Evolutionary conservation across 2,329 filamentous ascomycete species (phyloP), one percentile per base, ranked within the genome.

Genomic region (Cucurbitaria berberidis): DNA sequence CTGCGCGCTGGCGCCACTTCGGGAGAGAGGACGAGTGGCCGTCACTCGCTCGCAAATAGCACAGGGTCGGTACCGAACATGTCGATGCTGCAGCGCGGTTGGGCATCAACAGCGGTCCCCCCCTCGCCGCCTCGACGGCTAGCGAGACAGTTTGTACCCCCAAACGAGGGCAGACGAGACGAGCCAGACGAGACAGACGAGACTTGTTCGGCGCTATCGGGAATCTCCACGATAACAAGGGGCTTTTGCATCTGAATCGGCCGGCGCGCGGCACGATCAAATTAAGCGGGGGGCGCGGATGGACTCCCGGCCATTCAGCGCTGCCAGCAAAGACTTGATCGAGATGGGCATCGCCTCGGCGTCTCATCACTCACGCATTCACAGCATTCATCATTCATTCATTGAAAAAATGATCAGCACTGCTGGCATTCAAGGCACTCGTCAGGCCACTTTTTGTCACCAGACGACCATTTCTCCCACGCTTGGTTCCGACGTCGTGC

Each of bases 191-290:
- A n/a, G n/a, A n/a, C n/a, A n/a, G n/a, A 50, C 38, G 34, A 34
- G 5, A 5, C 5, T 9, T 9, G 24, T 9, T 49, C 42, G 34
- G 49, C 54, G 43, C 49, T 38, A 44, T 61, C 57, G 57, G 57
- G 58, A 63, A 59, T 56, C 56, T 53, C 55, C 50, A 39, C 29
- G 32, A 15, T 30, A 48, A 32, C 40, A 34, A 49, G 57, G 57
- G 44, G 46, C n/a, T 43, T 32, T 29, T 45, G 29, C 52, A 62
- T 60, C 54, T 57, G 53, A 55, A 60, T 57, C 59, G 55, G 48
- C 44, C n/a, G n/a, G 47, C 7, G 36, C 36, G 48, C 52, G 48
- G 39, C 45, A 48, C 50, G 59, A 61, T 57, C 47, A 57, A 52
- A 50, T 54, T 46, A 47, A 34, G 30, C 30, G 55, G 53, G 55